Base-by-base conservation (phyloP, 768 basidiomycete species). In the Amanita polypyramis region DNA sequence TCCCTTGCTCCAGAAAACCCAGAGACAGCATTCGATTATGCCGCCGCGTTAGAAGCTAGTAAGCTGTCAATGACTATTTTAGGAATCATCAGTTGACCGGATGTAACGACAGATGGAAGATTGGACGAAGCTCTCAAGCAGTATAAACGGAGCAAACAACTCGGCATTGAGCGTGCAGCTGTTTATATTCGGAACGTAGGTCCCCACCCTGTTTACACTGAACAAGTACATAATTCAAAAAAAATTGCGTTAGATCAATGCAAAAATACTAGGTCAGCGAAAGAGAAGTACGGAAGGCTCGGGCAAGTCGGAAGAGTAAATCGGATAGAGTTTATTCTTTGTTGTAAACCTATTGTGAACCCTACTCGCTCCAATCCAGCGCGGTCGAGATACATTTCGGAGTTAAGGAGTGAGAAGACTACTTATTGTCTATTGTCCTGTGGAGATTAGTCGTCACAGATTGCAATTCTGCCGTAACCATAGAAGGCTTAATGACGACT, bases 21-120 rank as follows among this genome's bases (percentile, higher is more conserved):
- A 62, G 90, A 93, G 62, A 89, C 92, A 58, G 82, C 86, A 12
- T 93, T 91, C 73, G 93, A 93, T 68, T 76, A 90, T 50, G 90
- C 85, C 43, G 90, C 88, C 38, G 87, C 93, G 56, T 73, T 92
- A 51, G 90, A 93, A 80, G 89, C 90, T 48, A 78, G 90, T 88
- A 56, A 56, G 82, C 73, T 49, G 51, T 58, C 60, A 59, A 46
- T 29, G 23, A 21, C 35, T 23, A 34, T 25, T 36, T 33, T 9
- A 34, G 44, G 15, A 15, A 46, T 32, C 34, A 52, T 45, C 45
- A 17, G 52, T 51, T 41, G 43, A 39, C 39, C 50, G 8, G 39
- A 63, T 54, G 60, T 66, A 54, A 55, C 49, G 41, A 38, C 53
- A 91, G 88, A 80, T 58, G 87, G 85, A 41, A 74, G 75, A 50